Conservation (phyloP, 164 flowering plant species). For the Amborella trichopoda region DNA sequence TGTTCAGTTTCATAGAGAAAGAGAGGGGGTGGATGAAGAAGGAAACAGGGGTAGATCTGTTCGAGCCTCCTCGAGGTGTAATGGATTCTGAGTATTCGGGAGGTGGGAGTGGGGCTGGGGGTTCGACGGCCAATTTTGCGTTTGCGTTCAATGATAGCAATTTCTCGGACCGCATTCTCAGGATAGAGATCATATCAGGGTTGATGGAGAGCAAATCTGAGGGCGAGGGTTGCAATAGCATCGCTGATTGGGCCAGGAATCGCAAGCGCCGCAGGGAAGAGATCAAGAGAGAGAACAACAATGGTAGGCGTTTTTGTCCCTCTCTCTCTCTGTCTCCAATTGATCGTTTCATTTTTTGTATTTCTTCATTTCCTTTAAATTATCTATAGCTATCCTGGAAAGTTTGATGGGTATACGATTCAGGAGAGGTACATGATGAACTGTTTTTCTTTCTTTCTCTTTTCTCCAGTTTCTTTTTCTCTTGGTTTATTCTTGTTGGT, state of each 20-base stretch:
- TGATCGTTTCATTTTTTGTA: background rate
- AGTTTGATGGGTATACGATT: no score
- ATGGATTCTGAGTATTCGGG: slow-evolving; percentile 47
- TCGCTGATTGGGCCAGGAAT: slow-evolving; percentile 78
- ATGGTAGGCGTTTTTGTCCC: no score
- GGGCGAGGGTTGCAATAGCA: slow-evolving; percentile 40
- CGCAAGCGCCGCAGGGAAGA: slow-evolving; percentile 76
- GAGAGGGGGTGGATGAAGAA: slow-evolving; percentile 4
- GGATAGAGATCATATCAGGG: slow-evolving; percentile 64
- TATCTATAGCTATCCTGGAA: no score
- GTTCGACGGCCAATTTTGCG: slow-evolving; percentile 34
- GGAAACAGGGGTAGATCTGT: slow-evolving; percentile 29
- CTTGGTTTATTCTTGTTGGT: no score
- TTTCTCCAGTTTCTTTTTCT: no score
- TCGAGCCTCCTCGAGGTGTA: slow-evolving; percentile 39
- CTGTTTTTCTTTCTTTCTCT: no score
- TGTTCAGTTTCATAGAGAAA: background rate
- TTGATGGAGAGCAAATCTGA: slow-evolving; percentile 27
- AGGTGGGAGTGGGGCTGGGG: background rate
- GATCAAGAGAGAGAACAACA: slow-evolving; percentile 41
- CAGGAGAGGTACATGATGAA: no score
- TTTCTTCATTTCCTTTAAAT: slow-evolving; percentile 7
- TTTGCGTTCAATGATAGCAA: slow-evolving; percentile 92
- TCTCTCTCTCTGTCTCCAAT: no score
- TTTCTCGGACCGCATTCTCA: slow-evolving; percentile 74